Evolutionary conservation across 257 asterid genomes (phyloP).

Genomic region (Salvia miltiorrhiza): DNA sequence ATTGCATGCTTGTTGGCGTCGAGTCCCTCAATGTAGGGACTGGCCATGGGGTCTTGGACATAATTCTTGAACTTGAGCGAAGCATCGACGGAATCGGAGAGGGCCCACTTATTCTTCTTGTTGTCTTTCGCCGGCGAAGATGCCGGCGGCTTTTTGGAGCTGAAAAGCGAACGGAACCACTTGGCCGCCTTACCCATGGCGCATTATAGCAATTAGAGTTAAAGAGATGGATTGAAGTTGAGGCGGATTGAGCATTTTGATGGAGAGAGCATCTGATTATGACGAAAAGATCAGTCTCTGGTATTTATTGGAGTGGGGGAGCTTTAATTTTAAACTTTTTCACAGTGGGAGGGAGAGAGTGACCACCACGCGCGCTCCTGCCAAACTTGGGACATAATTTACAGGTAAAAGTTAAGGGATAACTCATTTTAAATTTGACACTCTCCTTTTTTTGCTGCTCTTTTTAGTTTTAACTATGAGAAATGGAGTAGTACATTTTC

Average conservation of each 20-base stretch:
- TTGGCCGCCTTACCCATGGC: slow-evolving; percentile 63
- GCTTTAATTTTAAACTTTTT: slow-evolving; percentile 5
- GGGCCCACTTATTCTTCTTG: slow-evolving; percentile 28
- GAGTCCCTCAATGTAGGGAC: slow-evolving; percentile 43
- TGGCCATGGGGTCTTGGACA: slow-evolving; percentile 28
- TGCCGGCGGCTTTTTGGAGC: slow-evolving; percentile 40
- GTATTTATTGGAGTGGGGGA: slow-evolving; percentile 16
- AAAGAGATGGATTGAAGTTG: background rate
- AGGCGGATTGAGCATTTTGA: slow-evolving; percentile 21
- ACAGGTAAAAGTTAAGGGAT: background rate
- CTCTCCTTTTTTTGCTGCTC: background rate
- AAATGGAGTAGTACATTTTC: too few relatives aligned
- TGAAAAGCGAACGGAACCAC: slow-evolving; percentile 74
- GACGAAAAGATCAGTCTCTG: background rate
- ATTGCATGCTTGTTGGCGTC: slow-evolving; percentile 87
- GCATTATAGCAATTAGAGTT: slow-evolving; percentile 29
- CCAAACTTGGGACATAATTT: too few relatives aligned
- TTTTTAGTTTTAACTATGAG: too few relatives aligned
- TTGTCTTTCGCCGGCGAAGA: slow-evolving; percentile 23
- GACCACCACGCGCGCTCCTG: slow-evolving; percentile 19
- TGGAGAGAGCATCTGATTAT: slow-evolving; percentile 20
- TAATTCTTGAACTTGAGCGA: slow-evolving; percentile 20
- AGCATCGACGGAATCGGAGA: slow-evolving; percentile 22
- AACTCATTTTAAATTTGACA: background rate
- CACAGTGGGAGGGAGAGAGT: slow-evolving; percentile 4